Conservation (phyloP, 2,329 filamentous ascomycete species). For the Zymoseptoria tritici region DNA sequence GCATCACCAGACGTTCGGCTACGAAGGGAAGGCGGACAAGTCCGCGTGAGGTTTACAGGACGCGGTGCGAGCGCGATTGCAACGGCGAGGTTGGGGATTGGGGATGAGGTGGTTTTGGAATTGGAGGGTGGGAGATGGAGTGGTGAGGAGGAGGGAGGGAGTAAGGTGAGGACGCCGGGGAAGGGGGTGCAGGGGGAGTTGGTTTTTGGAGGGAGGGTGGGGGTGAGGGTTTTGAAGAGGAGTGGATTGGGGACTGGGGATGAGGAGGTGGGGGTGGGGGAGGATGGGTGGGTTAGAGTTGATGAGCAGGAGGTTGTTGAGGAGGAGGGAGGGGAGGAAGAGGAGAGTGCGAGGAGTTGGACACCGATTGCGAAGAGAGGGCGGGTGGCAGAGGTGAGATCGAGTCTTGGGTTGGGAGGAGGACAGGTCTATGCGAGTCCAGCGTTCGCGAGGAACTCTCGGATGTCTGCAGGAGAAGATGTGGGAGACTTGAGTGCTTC, state of each 20-base stretch:
- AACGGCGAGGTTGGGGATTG: slow-evolving; percentile 62
- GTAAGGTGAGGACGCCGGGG: slow-evolving; percentile 46
- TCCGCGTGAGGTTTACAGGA: slow-evolving; percentile 61
- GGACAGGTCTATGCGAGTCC: slow-evolving; percentile 53
- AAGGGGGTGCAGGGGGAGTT: slow-evolving; percentile 53
- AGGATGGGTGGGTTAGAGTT: background rate
- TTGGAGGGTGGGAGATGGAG: slow-evolving; percentile 63
- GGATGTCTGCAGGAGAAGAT: slow-evolving; percentile 62
- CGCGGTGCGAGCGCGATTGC: slow-evolving; percentile 56
- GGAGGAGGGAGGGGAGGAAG: background rate
- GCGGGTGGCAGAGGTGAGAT: slow-evolving; percentile 3
- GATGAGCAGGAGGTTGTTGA: slow-evolving; percentile 10
- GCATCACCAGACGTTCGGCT: slow-evolving; percentile 79
- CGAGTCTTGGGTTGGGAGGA: slow-evolving; percentile 10
- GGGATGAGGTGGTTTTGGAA: slow-evolving; percentile 64
- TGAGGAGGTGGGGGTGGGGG: slow-evolving; percentile 3
- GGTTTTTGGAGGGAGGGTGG: slow-evolving; percentile 36
- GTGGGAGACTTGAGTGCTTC: slow-evolving; percentile 53
- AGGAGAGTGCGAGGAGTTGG: background rate
- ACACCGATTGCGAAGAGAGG: slow-evolving; percentile 4
- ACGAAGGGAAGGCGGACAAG: slow-evolving; percentile 68
- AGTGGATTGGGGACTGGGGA: slow-evolving; percentile 8
- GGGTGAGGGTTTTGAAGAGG: slow-evolving; percentile 23
- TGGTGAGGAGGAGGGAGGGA: slow-evolving; percentile 42
- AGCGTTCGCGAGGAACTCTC: slow-evolving; percentile 66